phyloP scores from a whole-genome alignment of 202 grass and related monocot genomes.

The Hordeum pubiflorum region DNA sequence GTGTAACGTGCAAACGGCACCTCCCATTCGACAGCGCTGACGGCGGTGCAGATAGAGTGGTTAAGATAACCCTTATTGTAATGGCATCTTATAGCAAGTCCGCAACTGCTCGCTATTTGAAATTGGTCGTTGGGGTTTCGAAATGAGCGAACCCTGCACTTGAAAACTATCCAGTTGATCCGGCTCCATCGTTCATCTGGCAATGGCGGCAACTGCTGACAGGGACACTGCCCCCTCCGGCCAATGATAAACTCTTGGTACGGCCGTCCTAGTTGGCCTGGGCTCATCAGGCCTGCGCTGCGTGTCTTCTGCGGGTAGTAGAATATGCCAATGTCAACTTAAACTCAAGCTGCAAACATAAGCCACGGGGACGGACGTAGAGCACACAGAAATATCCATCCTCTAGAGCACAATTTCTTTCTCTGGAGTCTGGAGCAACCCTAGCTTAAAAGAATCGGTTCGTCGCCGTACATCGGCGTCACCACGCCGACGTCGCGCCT shows the following conservation, averaged over 20 bases:
- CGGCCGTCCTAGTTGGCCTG: background rate
- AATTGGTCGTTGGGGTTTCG: background rate
- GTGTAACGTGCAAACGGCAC: background rate
- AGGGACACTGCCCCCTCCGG: background rate
- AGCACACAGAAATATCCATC: background rate
- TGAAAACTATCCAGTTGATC: slow-evolving; percentile 1
- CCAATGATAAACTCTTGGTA: slow-evolving; percentile 16
- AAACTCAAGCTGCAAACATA: background rate
- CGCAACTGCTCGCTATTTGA: slow-evolving; percentile 33
- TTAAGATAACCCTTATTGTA: slow-evolving; percentile 40
- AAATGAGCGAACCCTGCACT: background rate
- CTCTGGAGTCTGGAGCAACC: background rate
- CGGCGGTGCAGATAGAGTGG: slow-evolving; percentile 18
- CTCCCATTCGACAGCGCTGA: background rate
- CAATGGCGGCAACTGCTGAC: slow-evolving; percentile 28
- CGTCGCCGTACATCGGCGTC: slow-evolving; percentile 30
- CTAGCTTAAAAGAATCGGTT: slow-evolving; percentile 31
- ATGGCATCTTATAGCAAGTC: slow-evolving; percentile 22
- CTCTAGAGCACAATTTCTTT: slow-evolving; percentile 12
- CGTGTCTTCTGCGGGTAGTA: background rate
- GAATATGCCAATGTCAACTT: slow-evolving; percentile 29
- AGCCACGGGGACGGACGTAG: background rate
- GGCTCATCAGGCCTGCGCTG: background rate
- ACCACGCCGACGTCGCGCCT: slow-evolving; percentile 32
- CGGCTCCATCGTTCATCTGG: background rate